Percentiles rank a stretch among this genome's conserved stretches.
Conservation (phyloP, 2,329 filamentous ascomycete genomes). For the Sporothrix humicola region DNA sequence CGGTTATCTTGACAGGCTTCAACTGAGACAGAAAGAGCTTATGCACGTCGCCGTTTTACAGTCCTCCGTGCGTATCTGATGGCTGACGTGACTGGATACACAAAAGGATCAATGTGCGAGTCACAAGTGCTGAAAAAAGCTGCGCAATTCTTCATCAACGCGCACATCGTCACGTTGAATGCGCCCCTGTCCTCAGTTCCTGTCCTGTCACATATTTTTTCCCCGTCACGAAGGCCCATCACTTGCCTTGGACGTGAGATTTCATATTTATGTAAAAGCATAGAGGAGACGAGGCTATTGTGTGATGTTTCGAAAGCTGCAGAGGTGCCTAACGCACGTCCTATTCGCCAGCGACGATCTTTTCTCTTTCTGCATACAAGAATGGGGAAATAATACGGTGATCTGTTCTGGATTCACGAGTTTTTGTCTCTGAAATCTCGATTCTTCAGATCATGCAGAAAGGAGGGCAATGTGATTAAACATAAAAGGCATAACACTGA, state of each 20-base stretch:
- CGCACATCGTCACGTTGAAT: not conserved
- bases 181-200: not conserved
- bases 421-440: too few species aligned
- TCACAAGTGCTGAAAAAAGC: not conserved
- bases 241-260: not conserved
- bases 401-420: too few species aligned
- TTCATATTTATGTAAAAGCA: not conserved
- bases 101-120: not conserved
- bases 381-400: too few species aligned
- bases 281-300: too few species aligned
- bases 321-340: not conserved
- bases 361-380: not conserved
- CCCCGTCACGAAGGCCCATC: conserved; percentile 5
- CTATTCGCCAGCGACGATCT: conserved; percentile 12
- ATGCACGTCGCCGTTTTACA: not conserved
- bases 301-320: not conserved
- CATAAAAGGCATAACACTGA: not conserved
- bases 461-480: conserved; percentile 5
- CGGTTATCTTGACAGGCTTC: not conserved
- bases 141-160: not conserved
- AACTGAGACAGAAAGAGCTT: not conserved
- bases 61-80: not conserved
- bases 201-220: not conserved
- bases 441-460: not conserved
- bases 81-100: not conserved